Evolutionary conservation across 768 basidiomycete species (phyloP), one percentile per base, ranked within the genome.

Genomic region (Naganishia kalamii): DNA sequence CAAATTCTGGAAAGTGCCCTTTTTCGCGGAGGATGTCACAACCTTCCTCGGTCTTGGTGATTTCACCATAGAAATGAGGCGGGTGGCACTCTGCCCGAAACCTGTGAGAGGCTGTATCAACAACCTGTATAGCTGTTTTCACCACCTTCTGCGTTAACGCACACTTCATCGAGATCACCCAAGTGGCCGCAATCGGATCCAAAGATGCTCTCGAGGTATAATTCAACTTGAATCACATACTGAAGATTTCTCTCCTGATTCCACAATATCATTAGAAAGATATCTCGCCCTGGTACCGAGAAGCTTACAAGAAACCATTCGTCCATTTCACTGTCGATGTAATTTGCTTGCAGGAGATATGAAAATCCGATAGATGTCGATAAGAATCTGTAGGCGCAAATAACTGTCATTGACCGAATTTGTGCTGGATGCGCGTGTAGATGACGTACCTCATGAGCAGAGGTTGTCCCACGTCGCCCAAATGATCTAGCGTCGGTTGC

Each of bases 11-110:
- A 72, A 98, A 92, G 74, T 98, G 91, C 0, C 90, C 90, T 70
- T 88, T 92, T 65, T 93, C 92, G 65, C 87, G 85, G 43, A 99
- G 80, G 11, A 92, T 86, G 73, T 89, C 88, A 77, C 92, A 94
- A 0, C 96, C 96, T 52, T 93, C 86, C 63, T 89, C 88, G 3
- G 96, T 98, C 78, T 96, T 97, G 49, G 92, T 88, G 84, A 98
- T 89, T 78, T 97, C 94, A 23, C 94, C 94, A 71, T 97, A 94
- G 78, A 99, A 98, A 77, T 99, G 93, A 1, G 89, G 86, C 2
- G 94, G 96, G 10, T 87, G 73, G 69, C 57, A 6, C 21, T 61
- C 40, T n/a, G 27, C 17, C 17, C 29, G 43, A 25, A 46, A 46
- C 7, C 46, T 44, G 25, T 44, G 15, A 25, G 1, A 57, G 54